phyloP scores from a whole-genome alignment of 306 rosid genomes.

The Quillaja saponaria region DNA sequence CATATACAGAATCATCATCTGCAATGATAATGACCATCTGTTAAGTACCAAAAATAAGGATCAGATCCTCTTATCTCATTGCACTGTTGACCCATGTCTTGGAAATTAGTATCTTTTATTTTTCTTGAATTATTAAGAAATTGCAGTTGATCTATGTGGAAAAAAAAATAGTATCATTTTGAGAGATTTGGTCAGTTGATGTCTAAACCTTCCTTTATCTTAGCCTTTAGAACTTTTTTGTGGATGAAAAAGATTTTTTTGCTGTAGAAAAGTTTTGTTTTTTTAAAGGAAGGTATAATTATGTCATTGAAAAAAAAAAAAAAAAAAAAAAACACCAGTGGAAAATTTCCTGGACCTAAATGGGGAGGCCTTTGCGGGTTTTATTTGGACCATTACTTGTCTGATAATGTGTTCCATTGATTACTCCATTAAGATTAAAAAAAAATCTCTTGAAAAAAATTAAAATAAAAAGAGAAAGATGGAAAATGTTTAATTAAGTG shows the following conservation, averaged over 20 bases:
- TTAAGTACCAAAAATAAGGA: too few relatives aligned
- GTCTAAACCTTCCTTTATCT: neutral
- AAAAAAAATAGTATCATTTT: neutral
- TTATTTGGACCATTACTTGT: constrained; percentile 28
- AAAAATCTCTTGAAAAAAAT: neutral
- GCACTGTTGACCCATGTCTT: constrained; percentile 34
- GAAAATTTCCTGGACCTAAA: constrained; percentile 18
- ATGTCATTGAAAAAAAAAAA: too few relatives aligned
- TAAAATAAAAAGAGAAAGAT: neutral
- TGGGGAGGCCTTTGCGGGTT: constrained; percentile 30
- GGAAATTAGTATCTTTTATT: constrained; percentile 13
- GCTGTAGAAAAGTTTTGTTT: too few relatives aligned
- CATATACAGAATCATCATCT: constrained; percentile 20
- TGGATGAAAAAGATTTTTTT: too few relatives aligned
- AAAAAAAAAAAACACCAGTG: constrained; percentile 17
- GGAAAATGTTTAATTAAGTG: neutral
- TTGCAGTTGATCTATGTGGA: neutral
- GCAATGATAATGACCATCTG: constrained; percentile 15
- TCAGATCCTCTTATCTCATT: too few relatives aligned
- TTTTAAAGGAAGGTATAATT: too few relatives aligned
- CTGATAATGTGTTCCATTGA: constrained; percentile 11
- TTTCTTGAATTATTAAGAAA: neutral
- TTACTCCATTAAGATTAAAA: constrained; percentile 11
- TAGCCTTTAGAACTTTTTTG: neutral
- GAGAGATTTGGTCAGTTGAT: neutral